A percentile compares a stretch with the other conserved stretches of the same genome.
phyloP scores from a whole-genome alignment of 805 yeast species.

The Naumovozyma dairenensis region DNA sequence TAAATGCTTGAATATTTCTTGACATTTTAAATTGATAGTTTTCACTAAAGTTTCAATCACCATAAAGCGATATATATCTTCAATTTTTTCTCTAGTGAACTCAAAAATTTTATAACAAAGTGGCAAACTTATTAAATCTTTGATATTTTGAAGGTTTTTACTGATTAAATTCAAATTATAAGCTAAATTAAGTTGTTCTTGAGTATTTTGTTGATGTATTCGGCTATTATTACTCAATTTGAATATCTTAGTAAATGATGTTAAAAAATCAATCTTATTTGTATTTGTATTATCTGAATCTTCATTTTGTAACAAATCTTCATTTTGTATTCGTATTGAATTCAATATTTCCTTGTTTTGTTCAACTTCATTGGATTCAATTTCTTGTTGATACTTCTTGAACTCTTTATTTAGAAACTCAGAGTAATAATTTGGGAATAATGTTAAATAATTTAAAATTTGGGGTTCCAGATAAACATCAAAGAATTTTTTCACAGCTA shows the following conservation, averaged over 20 bases:
- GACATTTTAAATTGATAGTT: conserved; percentile 27
- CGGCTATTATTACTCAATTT: conserved; percentile 25
- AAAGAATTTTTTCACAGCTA: conserved; percentile 26
- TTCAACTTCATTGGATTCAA: conserved; percentile 27
- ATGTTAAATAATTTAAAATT: conserved; percentile 27
- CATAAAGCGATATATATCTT: conserved; percentile 43
- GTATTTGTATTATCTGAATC: conserved; percentile 4
- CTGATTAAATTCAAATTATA: conserved; percentile 72
- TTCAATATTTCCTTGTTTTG: conserved; percentile 36
- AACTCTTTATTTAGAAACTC: conserved; percentile 20
- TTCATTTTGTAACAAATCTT: conserved; percentile 8
- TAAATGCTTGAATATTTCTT: conserved; percentile 59
- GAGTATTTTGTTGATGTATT: conserved; percentile 12
- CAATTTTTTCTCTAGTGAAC: conserved; percentile 54
- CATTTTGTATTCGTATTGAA: conserved; percentile 32
- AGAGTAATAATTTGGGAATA: conserved; percentile 26
- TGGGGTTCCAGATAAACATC: conserved; percentile 32
- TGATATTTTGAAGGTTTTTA: conserved; percentile 65
- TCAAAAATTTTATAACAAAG: conserved; percentile 63
- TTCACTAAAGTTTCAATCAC: conserved; percentile 19
- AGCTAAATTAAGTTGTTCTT: conserved; percentile 47
- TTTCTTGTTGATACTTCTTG: conserved; percentile 17
- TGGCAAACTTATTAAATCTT: conserved; percentile 70
- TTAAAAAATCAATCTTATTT: conserved; percentile 46
- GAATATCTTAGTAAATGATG: conserved; percentile 58